A percentile compares a stretch with the other conserved stretches of the same genome.
phyloP scores from a whole-genome alignment of 768 basidiomycete genomes.

The Amyloporia xantha region DNA sequence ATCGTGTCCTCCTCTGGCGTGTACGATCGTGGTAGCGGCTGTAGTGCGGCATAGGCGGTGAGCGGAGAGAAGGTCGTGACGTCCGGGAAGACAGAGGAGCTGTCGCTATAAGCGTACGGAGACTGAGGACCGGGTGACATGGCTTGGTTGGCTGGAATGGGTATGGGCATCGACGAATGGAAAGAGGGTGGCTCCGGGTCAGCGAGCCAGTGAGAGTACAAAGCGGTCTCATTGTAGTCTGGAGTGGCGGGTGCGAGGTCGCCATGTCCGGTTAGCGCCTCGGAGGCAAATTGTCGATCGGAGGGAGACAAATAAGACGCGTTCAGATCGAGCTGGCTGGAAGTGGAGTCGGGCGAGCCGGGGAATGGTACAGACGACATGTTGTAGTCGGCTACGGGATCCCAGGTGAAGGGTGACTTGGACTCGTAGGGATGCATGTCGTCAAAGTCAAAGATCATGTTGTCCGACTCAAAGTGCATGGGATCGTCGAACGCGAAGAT shows the following conservation, averaged over 20 bases:
- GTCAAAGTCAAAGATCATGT: conserved; percentile 59
- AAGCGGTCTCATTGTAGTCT: conserved; percentile 36
- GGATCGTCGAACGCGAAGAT: conserved; percentile 22
- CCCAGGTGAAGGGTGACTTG: conserved; percentile 25
- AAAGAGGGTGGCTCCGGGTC: conserved; percentile 42
- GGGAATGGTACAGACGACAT: conserved; percentile 33
- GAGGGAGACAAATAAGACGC: conserved; percentile 24
- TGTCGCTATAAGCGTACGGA: conserved; percentile 44
- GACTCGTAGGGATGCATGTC: conserved; percentile 28
- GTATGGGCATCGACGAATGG: conserved; percentile 48
- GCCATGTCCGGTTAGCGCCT: conserved; percentile 24
- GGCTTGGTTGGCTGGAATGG: conserved; percentile 37
- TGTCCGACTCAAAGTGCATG: conserved; percentile 37
- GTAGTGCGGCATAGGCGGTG: conserved; percentile 48
- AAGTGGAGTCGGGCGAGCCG: conserved; percentile 33
- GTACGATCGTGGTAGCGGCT: conserved; percentile 51
- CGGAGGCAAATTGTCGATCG: conserved; percentile 30
- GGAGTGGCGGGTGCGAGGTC: conserved; percentile 28
- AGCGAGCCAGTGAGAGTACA: conserved; percentile 55
- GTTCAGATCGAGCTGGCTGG: conserved; percentile 28
- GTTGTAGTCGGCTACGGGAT: conserved; percentile 37
- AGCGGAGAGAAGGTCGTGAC: conserved; percentile 53
- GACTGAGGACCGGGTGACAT: conserved; percentile 26
- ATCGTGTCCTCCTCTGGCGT: conserved; percentile 39
- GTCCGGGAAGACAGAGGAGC: conserved; percentile 38